Evolutionary conservation across 148 eudicot genomes (phyloP).

Genomic region (Rhododendron griersonianum): DNA sequence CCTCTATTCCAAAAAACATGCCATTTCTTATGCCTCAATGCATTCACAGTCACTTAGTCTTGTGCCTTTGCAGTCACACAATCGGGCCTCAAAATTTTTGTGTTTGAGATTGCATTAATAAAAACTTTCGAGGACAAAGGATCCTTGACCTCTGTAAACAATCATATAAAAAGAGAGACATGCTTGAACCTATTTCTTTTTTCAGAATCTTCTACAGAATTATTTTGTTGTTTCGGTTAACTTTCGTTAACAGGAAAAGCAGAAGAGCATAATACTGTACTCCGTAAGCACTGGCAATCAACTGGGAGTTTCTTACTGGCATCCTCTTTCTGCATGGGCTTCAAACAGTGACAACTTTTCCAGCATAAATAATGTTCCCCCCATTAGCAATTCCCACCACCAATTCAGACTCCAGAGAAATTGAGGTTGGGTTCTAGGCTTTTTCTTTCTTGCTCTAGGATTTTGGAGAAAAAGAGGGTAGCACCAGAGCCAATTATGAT

Average conservation of each 20-base stretch:
- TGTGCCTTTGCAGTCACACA: neutral
- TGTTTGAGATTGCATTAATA: neutral
- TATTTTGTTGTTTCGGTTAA: neutral
- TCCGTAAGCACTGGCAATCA: neutral
- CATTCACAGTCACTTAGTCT: too few species aligned
- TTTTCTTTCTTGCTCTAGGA: neutral
- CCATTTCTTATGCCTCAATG: neutral
- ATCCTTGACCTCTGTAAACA: neutral
- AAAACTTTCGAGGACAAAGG: neutral
- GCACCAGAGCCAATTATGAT: neutral
- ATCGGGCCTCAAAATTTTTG: neutral
- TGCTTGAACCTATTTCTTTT: neutral
- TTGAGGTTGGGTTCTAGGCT: neutral
- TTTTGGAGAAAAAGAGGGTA: neutral
- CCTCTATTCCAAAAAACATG: neutral
- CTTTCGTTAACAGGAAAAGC: neutral
- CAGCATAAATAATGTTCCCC: conserved; percentile 21
- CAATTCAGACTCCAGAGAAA: neutral
- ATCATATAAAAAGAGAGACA: neutral
- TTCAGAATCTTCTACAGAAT: neutral
- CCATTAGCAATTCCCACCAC: conserved; percentile 4
- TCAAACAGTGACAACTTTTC: conserved; percentile 16
- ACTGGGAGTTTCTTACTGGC: neutral
- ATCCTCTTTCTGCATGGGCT: neutral
- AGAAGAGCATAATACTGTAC: neutral